Evolutionary conservation across 495 filamentous ascomycete genomes (phyloP), one percentile per base, ranked within the genome.

Genomic region (Letharia lupina): DNA sequence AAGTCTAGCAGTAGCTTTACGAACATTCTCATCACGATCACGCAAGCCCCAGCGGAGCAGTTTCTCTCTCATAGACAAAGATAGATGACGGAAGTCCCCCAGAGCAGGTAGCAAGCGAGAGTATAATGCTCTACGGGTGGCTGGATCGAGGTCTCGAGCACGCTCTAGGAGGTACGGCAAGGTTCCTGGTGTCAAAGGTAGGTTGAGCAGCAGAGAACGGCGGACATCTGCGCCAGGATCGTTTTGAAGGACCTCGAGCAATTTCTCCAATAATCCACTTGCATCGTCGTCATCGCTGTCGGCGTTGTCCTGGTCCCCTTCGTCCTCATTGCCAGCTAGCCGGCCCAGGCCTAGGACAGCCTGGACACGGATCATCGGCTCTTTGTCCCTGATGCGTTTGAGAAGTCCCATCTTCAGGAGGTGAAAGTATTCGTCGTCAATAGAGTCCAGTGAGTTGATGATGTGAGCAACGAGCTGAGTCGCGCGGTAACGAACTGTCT

Each of bases 21-120:
- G 87, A 41, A 98, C 94, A 70, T 89, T 91, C 69, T 98, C 92
- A 70, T 99, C 95, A 70, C 94, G 86, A 73, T 99, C 94, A 41
- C 93, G 87, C 48, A 99, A 76, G 41, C 94, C 94, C 93, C 93
- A 99, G 15, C 95, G 85, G 52, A 99, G 85, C 31, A 99, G 81
- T 75, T 97, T 97, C 75, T 97, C 95, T 69, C 94, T 80, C 89
- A 98, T 96, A 3, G 87, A 89, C n/a, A 98, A 81, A 31, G 91
- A 96, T 57, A 99, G 79, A 76, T 98, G 91, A 61, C 94, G 87
- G 79, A 99, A 99, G 76, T 99, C 94, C 23, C 93, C 93, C 11
- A 99, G 81, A 0, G 90, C 88, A 2, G 94, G 95, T 11, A 99
- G 79, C 3, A 99, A 78, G 20, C 90, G 86, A 5, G 93, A 89